Evolutionary conservation across 192 early-diverging fungal species (phyloP), one percentile per base, ranked within the genome.

Genomic region (Backusella circina): DNA sequence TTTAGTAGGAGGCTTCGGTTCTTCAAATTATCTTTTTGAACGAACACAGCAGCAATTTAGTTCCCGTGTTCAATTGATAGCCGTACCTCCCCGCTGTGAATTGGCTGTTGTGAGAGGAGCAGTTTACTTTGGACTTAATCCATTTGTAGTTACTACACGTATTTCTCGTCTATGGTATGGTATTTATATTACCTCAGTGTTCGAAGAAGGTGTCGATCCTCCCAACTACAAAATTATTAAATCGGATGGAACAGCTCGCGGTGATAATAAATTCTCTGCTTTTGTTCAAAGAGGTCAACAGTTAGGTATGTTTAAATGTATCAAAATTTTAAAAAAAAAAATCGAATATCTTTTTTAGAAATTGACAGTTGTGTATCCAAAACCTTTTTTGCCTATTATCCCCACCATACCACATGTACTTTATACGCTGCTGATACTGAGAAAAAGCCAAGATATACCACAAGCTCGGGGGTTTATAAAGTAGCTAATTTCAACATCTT

Each of bases 101-200:
- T 67, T 87, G 51, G 88, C 88, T 18, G 83, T 89, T 6, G 86
- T 85, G 30, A 79, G 88, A 67, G 88, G 88, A n/a, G 86, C 88
- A 2, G 83, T 88, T 5, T 82, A 83, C 70, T 85, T 84, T 77
- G 88, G 88, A 33, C 70, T 87, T 57, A 87, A 85, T 44, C 84
- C 86, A 15, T 80, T 80, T 64, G 80, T 83, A 2, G 84, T 87
- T 21, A 84, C 78, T 28, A 87, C 84, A 54, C 84, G 86, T 77
- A 83, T 87, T 26, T 83, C 86, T 6, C 76, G 86, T 71, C 78
- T 77, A 5, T 87, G 86, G 86, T 87, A 87, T 64, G 85, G 85
- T 37, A 83, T 86, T 32, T 83, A 86, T 57, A 83, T 83, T 16
- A 86, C 83, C 33, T 84, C 82, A 37, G 76, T 80, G 10, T 86